phyloP scores from a whole-genome alignment of 495 filamentous ascomycete species.

The Mycothermus thermophilus region DNA sequence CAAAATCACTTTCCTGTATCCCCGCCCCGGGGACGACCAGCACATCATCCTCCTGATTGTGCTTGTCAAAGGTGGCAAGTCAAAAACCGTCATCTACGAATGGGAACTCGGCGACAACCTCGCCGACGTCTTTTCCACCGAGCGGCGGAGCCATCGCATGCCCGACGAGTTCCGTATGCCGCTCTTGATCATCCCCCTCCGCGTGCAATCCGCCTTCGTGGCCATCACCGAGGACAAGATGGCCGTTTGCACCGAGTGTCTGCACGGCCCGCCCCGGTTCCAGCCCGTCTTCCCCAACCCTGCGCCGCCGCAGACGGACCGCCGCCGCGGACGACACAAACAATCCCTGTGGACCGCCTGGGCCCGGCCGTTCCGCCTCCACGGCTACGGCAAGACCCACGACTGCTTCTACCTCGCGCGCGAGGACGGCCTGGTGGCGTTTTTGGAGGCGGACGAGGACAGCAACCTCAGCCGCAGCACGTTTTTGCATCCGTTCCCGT shows the following conservation, averaged over 20 bases:
- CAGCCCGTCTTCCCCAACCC: conserved; percentile 22
- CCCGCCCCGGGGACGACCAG: conserved; percentile 44
- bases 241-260: conserved; percentile 43
- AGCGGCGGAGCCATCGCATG: conserved; percentile 37
- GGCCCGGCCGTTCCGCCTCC: conserved; percentile 54
- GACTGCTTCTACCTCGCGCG: conserved; percentile 69
- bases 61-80: conserved; percentile 43
- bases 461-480: conserved; percentile 34
- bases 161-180: conserved; percentile 48
- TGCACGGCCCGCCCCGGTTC: conserved; percentile 36
- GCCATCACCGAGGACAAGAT: conserved; percentile 45
- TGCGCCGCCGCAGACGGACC: conserved; percentile 16
- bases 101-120: conserved; percentile 45
- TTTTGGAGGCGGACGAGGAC: conserved; percentile 47
- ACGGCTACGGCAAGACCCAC: conserved; percentile 40
- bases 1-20: conserved; percentile 78
- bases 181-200: conserved; percentile 54
- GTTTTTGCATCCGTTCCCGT: conserved; percentile 44
- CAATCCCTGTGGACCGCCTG: conserved; percentile 46
- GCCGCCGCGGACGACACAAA: conserved; percentile 24
- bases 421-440: conserved; percentile 63
- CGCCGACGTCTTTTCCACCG: conserved; percentile 22
- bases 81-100: conserved; percentile 55
- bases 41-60: conserved; percentile 69
- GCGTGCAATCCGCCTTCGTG: conserved; percentile 48